phyloP scores from a whole-genome alignment of 257 asterid species.

The Osmanthus fragrans region DNA sequence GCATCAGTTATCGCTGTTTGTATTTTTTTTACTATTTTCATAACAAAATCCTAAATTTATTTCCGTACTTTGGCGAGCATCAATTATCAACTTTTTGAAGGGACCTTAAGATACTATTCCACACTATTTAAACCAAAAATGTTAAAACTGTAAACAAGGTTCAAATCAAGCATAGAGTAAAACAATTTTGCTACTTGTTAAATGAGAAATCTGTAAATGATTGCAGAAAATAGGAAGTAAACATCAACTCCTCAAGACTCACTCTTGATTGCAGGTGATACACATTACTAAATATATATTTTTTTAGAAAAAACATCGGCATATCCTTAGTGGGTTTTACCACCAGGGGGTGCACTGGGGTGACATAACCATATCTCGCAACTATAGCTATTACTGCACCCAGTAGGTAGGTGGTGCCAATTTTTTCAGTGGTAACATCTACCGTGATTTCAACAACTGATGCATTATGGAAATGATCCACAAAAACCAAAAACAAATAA shows the following conservation, averaged over 20 bases:
- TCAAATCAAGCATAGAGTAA: background rate
- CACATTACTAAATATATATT: background rate
- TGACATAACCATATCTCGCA: background rate
- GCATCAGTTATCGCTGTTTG: background rate
- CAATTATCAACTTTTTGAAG: background rate
- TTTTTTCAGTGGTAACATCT: background rate
- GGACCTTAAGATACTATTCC: background rate
- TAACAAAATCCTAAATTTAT: background rate
- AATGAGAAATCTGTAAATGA: background rate
- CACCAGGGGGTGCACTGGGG: background rate
- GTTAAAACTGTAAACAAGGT: background rate
- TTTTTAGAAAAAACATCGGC: no score
- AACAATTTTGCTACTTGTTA: background rate
- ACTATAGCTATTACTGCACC: background rate
- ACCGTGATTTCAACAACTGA: background rate
- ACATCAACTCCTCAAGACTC: background rate
- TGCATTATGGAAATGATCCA: background rate
- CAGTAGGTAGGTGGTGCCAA: background rate
- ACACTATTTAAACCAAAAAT: background rate
- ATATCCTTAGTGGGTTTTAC: no score
- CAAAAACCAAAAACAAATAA: background rate
- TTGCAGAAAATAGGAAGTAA: background rate
- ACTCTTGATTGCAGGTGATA: background rate
- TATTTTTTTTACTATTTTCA: background rate
- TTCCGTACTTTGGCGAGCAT: background rate